Percentiles rank a stretch among this genome's conserved stretches.
These are phyloP conservation scores for Leccinum incarnatum DNA, from an alignment of 768 basidiomycete species.

Conservation along the genomic window DNA sequence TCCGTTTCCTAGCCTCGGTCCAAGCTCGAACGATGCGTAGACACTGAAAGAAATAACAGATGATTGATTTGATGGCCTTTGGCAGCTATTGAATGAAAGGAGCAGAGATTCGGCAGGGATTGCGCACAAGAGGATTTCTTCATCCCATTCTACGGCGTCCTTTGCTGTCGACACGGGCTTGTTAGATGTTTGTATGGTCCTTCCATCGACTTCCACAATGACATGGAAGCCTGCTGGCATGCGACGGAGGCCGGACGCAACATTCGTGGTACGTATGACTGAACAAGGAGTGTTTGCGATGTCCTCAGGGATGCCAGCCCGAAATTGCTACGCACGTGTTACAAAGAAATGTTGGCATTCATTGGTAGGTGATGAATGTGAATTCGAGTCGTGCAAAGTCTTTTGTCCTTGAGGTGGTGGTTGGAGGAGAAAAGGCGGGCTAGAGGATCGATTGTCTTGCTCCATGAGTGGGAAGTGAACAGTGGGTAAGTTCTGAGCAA, in stretches of 20 bases:
- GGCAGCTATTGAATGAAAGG: neutral
- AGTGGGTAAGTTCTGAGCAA: no score
- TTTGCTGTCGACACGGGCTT: neutral
- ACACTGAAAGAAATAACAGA: neutral
- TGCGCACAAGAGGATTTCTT: neutral
- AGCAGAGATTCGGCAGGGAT: neutral
- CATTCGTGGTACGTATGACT: neutral
- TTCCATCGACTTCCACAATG: neutral
- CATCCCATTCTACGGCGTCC: neutral
- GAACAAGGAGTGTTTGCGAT: neutral
- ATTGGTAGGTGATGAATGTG: neutral
- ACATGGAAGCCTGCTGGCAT: neutral
- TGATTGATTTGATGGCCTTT: neutral
- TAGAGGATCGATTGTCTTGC: no score
- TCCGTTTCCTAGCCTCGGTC: neutral
- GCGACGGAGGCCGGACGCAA: neutral
- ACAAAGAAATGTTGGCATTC: neutral
- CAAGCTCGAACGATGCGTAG: neutral
- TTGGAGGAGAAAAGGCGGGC: no score
- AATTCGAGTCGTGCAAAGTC: no score
- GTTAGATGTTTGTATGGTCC: neutral
- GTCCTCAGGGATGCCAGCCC: neutral
- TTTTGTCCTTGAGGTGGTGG: no score
- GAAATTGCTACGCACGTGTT: neutral
- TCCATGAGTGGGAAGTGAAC: no score